phyloP scores from a whole-genome alignment of 225 moss, liverwort and hornwort species.

The Sphagnum tenellum region DNA sequence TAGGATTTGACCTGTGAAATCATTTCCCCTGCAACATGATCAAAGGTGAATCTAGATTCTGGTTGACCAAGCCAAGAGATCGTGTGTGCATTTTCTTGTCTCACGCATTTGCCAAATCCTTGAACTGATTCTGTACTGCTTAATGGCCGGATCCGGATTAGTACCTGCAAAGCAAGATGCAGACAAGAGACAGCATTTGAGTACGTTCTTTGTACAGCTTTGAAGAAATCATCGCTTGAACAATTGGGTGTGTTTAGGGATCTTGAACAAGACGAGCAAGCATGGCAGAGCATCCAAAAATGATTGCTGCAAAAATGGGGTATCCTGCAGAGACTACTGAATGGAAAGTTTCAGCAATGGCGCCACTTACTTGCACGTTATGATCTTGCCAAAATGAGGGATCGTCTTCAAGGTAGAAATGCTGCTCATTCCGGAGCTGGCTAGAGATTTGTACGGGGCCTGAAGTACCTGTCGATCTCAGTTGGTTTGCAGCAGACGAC shows the following conservation, averaged over 20 bases:
- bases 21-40: slow-evolving; percentile 76
- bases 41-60: slow-evolving; percentile 77
- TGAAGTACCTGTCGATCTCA: slow-evolving; percentile 14
- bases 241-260: no score
- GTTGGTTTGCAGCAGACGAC: slow-evolving; percentile 22
- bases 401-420: slow-evolving; percentile 73
- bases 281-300: no score
- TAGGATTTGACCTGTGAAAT: slow-evolving; percentile 38
- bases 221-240: no score
- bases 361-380: slow-evolving; percentile 58
- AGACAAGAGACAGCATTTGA: no score
- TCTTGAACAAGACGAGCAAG: no score
- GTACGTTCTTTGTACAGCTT: no score
- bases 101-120: slow-evolving; percentile 62
- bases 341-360: neutral
- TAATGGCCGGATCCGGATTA: slow-evolving; percentile 77
- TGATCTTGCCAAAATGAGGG: slow-evolving; percentile 83
- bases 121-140: slow-evolving; percentile 48
- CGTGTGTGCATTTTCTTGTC: slow-evolving; percentile 75
- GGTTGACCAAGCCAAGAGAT: slow-evolving; percentile 81
- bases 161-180: slow-evolving; percentile 34
- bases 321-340: neutral
- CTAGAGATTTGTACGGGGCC: neutral
- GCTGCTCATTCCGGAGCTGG: slow-evolving; percentile 13
- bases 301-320: neutral